Base-by-base conservation (phyloP, 2,329 filamentous ascomycete genomes). In the Fusarium avenaceum region DNA sequence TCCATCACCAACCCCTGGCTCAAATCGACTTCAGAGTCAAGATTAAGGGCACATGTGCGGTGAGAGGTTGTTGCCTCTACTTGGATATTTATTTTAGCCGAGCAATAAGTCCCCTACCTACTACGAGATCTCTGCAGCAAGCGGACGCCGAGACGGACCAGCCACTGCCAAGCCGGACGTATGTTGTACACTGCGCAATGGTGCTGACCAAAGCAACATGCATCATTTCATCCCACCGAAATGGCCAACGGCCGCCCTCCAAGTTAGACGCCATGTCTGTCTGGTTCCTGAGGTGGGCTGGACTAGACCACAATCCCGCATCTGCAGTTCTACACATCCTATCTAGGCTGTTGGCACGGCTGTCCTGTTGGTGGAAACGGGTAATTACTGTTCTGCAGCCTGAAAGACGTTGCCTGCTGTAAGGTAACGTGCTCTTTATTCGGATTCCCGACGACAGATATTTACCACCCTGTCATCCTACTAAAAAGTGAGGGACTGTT, bases 51-150 rank as follows among this genome's bases (percentile, higher is more conserved):
- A 33, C 58, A 38, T 46, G 47, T 66, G 45, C 63, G 49, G 38
- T 44, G 45, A 65, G 59, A 52, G 55, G 44, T 46, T 7, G 15
- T 32, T 44, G 24, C 38, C 50, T 39, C 43, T 63, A 35, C 58
- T 59, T 46, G 32, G 39, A 40, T 43, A 38, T 20, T 20, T 39
- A 38, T 70, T 59, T 69, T 59, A 70, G 66, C 66, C 66, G 62
- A 35, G 43, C 26, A 44, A 24, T 48, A 32, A 38, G 30, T 20
- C 45, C 26, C 26, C 43, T 28, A n/a, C 26, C 43, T 28, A 15
- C 32, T 44, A 9, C 15, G 43, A 55, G 46, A 9, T 33, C 38
- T 39, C 28, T 51, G 40, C 45, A 48, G 42, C 28, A 50, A 55
- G 56, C 43, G 43, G 44, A 38, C 39, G 53, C 40, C 57, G 43